Base-by-base conservation (phyloP, 257 asterid species). In the Capsicum pubescens region DNA sequence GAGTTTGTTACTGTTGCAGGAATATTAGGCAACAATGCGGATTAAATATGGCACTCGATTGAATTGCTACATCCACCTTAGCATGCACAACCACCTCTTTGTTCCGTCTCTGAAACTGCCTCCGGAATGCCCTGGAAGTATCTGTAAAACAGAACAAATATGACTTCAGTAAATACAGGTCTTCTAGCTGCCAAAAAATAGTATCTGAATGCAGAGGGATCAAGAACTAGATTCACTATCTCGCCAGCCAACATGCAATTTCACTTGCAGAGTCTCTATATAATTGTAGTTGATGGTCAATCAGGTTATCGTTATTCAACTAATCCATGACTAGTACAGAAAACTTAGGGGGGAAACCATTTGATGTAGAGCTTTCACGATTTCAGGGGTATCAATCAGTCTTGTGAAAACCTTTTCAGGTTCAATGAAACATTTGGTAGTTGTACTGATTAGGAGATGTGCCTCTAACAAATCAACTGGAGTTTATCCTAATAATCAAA, bases 31-130 rank as follows among this genome's bases (percentile, higher is more conserved):
- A 79, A 78, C 84, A 77, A 58, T 8, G 9, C 14, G 9, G 84
- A 59, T 60, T 3, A 61, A 26, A 15, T 46, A 61, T 42, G 14
- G 58, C 77, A 61, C 57, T 61, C 60, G 70, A 81, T 76, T 36
- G 36, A 57, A 63, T 77, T 66, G 85, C 81, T 26, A n/a, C 26
- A 82, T 83, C 83, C 46, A 66, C 74, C 86, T 93, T 91, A 95
- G 90, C 99, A 95, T 4, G 98, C 96, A 68, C 98, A 95, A 13
- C 98, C 97, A 59, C 99, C 98, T 85, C 90, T 91, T 87, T 92
- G 98, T 85, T 92, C 98, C 0, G 92, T 85, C 85, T 94, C 99
- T 26, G 98, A 88, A 74, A 91, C 93, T 59, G 90, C 90, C 84
- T 96, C 99, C 0, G 98, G 97, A 81, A 94, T 92, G 87, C 91